Evolutionary conservation across 306 rosid genomes (phyloP).

Genomic region (Sophora flavescens): DNA sequence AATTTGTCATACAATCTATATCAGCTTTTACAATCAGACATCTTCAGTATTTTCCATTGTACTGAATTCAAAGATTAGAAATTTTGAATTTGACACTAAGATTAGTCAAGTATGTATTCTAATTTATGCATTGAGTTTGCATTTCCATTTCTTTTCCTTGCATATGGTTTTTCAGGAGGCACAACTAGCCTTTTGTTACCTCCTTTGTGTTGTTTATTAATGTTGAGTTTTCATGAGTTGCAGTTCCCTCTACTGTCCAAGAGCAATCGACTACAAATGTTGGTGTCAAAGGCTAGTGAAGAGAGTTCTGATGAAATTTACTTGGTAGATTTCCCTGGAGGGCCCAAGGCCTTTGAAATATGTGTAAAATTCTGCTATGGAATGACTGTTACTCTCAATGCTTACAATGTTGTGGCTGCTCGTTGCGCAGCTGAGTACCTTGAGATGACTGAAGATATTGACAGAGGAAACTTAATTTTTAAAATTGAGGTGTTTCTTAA

Average conservation of each 20-base stretch:
- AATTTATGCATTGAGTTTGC: conserved; percentile 20
- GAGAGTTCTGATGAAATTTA: conserved; percentile 74
- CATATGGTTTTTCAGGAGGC: not conserved
- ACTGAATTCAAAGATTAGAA: not conserved
- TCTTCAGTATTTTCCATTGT: conserved; percentile 17
- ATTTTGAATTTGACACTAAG: not conserved
- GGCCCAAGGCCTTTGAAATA: conserved; percentile 89
- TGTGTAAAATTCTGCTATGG: conserved; percentile 98
- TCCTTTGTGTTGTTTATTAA: conserved; percentile 19
- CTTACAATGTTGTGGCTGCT: conserved; percentile 96
- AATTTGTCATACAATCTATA: conserved; percentile 4
- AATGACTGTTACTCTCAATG: conserved; percentile 92
- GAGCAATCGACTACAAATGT: conserved; percentile 77
- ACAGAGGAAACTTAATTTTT: conserved; percentile 80
- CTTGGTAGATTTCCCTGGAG: conserved; percentile 87
- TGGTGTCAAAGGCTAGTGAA: conserved; percentile 68
- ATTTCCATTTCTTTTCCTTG: conserved; percentile 30
- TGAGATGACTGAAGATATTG: conserved; percentile 91
- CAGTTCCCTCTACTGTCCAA: conserved; percentile 94
- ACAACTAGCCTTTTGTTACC: conserved; percentile 11
- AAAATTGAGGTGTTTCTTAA: conserved; percentile 96
- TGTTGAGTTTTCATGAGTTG: conserved; percentile 41
- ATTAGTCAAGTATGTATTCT: not conserved
- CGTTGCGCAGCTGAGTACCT: conserved; percentile 96
- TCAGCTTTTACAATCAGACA: not conserved